These are phyloP conservation scores for Eucalyptus melliodora DNA, from an alignment of 345 rosid species.

Conservation along the genomic window DNA sequence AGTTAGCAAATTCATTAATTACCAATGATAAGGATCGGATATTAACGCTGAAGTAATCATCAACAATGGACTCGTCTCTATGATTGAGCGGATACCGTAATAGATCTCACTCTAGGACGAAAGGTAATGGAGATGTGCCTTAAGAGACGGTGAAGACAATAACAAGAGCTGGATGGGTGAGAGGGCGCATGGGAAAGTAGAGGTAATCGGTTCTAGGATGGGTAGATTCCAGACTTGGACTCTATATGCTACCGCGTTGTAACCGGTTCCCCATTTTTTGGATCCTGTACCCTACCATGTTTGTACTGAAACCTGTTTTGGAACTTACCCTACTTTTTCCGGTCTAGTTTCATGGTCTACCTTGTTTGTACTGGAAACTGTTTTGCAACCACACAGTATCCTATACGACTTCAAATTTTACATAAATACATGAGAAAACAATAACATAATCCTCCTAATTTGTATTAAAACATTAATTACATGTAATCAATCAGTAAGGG, in stretches of 20 bases:
- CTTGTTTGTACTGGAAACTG: no score
- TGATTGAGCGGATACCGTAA: constrained; percentile 44
- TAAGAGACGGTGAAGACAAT: not conserved
- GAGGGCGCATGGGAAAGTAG: not conserved
- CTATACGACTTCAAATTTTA: no score
- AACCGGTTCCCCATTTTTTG: no score
- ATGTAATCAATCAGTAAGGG: no score
- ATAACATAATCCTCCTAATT: no score
- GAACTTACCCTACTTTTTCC: no score
- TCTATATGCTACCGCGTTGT: no score
- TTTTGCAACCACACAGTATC: no score
- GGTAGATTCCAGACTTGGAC: rapidly evolving
- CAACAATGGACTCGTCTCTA: constrained; percentile 61
- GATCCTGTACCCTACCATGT: rapidly evolving
- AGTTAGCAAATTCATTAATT: not conserved
- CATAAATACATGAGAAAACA: no score
- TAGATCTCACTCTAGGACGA: not conserved
- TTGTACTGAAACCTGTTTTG: no score
- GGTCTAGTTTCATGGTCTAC: rapidly evolving
- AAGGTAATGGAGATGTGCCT: constrained; percentile 8
- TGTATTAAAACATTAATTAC: no score
- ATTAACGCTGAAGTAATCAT: constrained; percentile 62
- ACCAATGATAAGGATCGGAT: constrained; percentile 83
- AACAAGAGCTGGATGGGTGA: not conserved
- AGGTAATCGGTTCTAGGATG: no score